phyloP scores from a whole-genome alignment of 2,329 filamentous ascomycete species.

The Madurella fahalii region DNA sequence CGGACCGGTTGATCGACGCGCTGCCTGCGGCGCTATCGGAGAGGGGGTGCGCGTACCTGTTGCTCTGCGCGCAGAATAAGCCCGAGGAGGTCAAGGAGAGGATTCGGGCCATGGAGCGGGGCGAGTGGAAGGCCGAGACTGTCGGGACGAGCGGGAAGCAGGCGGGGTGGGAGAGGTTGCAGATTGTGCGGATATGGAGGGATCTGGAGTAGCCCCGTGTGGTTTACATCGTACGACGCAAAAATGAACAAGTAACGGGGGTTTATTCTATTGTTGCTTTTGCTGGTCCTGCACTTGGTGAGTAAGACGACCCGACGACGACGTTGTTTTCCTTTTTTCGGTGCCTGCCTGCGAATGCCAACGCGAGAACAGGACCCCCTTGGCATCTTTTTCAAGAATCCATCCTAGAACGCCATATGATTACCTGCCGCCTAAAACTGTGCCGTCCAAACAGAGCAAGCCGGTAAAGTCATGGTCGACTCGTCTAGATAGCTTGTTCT shows the following conservation, averaged over 20 bases:
- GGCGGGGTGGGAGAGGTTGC: conserved; percentile 91
- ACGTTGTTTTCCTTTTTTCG: background rate
- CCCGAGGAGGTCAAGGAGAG: conserved; percentile 49
- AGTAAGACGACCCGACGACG: background rate
- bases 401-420: conserved; percentile 10
- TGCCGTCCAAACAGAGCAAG: background rate
- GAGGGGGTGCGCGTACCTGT: conserved; percentile 78
- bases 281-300: background rate
- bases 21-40: conserved; percentile 61
- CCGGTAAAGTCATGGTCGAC: background rate
- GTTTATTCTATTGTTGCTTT: too few species aligned
- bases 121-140: conserved; percentile 68
- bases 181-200: conserved; percentile 82
- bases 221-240: too few species aligned
- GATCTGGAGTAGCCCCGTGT: conserved; percentile 24
- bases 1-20: conserved; percentile 68
- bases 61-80: conserved; percentile 87
- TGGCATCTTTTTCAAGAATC: background rate
- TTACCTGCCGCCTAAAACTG: background rate
- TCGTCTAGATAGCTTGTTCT: background rate
- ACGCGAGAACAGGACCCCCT: background rate
- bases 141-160: conserved; percentile 80
- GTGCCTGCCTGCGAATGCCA: conserved; percentile 2
- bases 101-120: conserved; percentile 22
- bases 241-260: too few species aligned